Conservation (phyloP, 2,329 filamentous ascomycete genomes). For the Fusarium foetens region DNA sequence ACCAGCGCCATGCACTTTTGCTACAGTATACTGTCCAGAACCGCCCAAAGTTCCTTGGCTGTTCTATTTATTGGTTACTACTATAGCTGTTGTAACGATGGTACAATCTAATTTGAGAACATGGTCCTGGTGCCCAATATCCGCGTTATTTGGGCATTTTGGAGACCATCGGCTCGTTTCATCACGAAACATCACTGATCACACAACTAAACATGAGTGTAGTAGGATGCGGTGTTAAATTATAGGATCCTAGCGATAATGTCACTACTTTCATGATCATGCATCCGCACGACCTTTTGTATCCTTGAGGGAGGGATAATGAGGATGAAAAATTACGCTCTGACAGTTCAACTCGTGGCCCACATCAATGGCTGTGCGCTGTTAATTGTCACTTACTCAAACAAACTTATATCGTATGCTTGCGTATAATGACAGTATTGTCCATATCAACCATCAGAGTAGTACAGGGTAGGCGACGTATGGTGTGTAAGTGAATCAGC, state of each 20-base stretch:
- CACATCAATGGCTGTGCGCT: not conserved
- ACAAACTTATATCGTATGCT: not conserved
- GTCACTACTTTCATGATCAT: not conserved
- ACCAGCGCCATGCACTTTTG: not conserved
- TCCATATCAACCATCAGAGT: too few species aligned
- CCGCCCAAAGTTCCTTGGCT: not conserved
- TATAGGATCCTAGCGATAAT: not conserved
- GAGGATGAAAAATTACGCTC: not conserved
- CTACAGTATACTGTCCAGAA: not conserved
- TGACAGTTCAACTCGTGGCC: not conserved
- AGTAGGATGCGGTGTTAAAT: not conserved
- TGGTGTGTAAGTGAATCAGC: not conserved
- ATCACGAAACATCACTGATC: slow-evolving; percentile 5
- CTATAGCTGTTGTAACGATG: not conserved
- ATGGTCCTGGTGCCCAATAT: not conserved
- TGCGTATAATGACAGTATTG: not conserved
- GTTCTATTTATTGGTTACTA: not conserved
- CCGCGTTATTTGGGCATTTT: not conserved
- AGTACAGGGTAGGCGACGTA: not conserved
- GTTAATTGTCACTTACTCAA: not conserved
- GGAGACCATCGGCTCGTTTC: slow-evolving; percentile 9
- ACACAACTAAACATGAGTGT: not conserved
- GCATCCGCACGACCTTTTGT: not conserved
- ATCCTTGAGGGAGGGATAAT: not conserved
- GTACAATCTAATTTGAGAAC: not conserved